Evolutionary conservation across 371 early-diverging fungal genomes (phyloP), one percentile per base, ranked within the genome.

Genomic region (Mucor indicus): DNA sequence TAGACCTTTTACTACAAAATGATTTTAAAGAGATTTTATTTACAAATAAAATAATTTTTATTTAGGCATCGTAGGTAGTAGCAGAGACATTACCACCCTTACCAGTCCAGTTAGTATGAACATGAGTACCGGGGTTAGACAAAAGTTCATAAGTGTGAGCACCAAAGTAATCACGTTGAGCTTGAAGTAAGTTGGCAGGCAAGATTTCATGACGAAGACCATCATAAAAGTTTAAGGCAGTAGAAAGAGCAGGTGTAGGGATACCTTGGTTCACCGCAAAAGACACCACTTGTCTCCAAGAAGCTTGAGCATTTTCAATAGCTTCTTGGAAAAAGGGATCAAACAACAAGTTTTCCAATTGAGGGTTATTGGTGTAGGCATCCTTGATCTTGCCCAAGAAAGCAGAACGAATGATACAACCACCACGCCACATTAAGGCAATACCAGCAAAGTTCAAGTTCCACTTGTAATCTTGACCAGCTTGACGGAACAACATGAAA

Each of bases 351-450:
- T 85, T 90, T 65, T 86, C 85, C 20, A 95, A 83, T 24, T 83
- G 53, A 48, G 87, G 88, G 83, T 95, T 89, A 54, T 64, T 79
- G 62, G 77, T 83, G 80, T 89, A 95, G 27, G 96, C 96, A 48
- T 84, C 81, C 79, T 89, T 95, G 84, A 96, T 95, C 71, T 95
- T 91, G 40, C 93, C 92, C 60, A 95, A 80, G 83, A 96, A 95
- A 44, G 83, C 91, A 48, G 80, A 79, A 44, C 98, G 86, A 69
- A 99, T 96, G 57, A 99, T 99, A 80, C 99, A 99, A 21, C 99
- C 99, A 53, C 98, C 97, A 51, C 92, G 87, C 99, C 99, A 99
- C 91, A 98, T 96, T 30, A 91, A 74, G 25, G 97, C 95, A 68
- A 98, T 95, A 36, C 89, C 92, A 30, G 89, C 90, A 65, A 94